Conservation (phyloP, 164 flowering plant genomes). For the Houttuynia cordata region DNA sequence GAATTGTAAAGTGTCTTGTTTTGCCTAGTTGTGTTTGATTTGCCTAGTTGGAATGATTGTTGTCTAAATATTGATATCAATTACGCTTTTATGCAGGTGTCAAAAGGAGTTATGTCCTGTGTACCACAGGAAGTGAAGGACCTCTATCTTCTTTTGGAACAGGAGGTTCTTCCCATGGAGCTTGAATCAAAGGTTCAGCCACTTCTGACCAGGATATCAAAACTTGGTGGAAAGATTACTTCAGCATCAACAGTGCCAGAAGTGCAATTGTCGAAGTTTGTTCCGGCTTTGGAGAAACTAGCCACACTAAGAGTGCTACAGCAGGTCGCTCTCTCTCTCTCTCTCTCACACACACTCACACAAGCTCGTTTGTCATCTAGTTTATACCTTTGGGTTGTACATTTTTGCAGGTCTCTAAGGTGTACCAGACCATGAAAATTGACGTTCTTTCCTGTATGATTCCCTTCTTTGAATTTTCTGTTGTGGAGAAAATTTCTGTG, state of each 20-base stretch:
- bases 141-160: slow-evolving; percentile 64
- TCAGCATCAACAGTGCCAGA: slow-evolving; percentile 87
- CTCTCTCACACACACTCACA: not conserved
- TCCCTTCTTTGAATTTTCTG: slow-evolving; percentile 64
- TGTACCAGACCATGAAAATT: slow-evolving; percentile 74
- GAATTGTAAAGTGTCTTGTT: no score
- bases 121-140: slow-evolving; percentile 87
- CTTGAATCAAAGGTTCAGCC: slow-evolving; percentile 68
- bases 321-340: slow-evolving; percentile 50
- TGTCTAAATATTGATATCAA: no score
- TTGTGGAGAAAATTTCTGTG: slow-evolving; percentile 72
- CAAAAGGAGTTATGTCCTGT: slow-evolving; percentile 79
- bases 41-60: no score
- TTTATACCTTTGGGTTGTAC: not conserved
- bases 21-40: no score
- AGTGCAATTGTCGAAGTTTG: slow-evolving; percentile 69
- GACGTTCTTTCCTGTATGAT: slow-evolving; percentile 60
- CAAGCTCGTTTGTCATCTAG: not conserved
- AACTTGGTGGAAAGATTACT: slow-evolving; percentile 69
- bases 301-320: slow-evolving; percentile 74
- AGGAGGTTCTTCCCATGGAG: slow-evolving; percentile 71
- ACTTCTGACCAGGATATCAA: slow-evolving; percentile 57
- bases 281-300: slow-evolving; percentile 75
- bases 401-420: slow-evolving; percentile 66
- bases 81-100: slow-evolving; percentile 26